Evolutionary conservation across 2,329 filamentous ascomycete genomes (phyloP).

Genomic region (Claviceps fusiformis): DNA sequence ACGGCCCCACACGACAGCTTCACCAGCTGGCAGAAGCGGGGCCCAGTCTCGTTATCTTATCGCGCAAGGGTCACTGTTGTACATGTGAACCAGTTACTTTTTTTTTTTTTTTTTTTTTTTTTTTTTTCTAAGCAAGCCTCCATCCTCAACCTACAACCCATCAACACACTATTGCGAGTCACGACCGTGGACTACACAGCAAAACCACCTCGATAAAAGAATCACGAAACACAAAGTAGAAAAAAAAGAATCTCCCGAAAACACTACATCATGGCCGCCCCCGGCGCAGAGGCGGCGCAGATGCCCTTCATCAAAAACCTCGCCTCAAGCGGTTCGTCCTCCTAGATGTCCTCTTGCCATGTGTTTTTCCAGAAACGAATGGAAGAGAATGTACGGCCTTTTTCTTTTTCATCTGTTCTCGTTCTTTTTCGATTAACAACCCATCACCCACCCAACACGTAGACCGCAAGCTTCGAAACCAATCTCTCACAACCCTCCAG

Average conservation of each 20-base stretch:
- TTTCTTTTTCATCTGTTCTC: no score
- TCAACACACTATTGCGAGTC: neutral
- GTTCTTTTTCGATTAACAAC: no score
- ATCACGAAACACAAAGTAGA: neutral
- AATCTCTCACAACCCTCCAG: conserved; percentile 63
- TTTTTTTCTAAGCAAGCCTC: neutral
- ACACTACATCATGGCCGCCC: neutral
- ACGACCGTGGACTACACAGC: neutral
- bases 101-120: neutral
- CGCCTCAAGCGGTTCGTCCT: conserved; percentile 65
- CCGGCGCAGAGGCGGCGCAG: conserved; percentile 23
- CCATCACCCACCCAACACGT: neutral
- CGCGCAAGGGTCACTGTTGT: no score
- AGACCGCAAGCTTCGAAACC: conserved; percentile 69
- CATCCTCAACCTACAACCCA: neutral
- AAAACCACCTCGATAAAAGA: neutral
- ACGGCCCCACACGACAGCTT: no score
- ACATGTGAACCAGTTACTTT: no score
- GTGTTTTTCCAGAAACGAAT: neutral
- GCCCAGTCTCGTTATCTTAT: no score
- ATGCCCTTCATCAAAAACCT: conserved; percentile 73
- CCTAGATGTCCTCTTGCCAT: no score
- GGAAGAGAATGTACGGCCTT: no score
- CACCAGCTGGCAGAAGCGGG: no score
- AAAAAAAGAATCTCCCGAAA: neutral